Evolutionary conservation across 805 yeast genomes (phyloP).

Genomic region (Candida boidinii): DNA sequence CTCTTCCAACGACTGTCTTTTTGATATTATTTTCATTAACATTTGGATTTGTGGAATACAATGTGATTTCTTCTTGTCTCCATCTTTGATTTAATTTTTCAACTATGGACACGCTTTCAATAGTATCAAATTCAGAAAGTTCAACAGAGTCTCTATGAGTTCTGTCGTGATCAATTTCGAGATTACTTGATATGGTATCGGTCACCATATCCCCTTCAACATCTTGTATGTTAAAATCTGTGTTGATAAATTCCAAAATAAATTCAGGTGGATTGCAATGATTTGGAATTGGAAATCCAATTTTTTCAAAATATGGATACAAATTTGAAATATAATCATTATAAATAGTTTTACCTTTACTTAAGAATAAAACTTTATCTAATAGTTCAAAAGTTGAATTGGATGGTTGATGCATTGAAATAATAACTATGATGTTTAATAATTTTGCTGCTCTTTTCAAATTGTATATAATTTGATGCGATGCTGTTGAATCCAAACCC

Average conservation of each 20-base stretch:
- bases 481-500: constrained; percentile 43
- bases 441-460: constrained; percentile 34
- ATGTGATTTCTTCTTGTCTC: no score
- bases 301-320: constrained; percentile 21
- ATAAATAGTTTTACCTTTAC: constrained; percentile 32
- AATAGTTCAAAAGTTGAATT: constrained; percentile 40
- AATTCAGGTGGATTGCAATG: constrained; percentile 1
- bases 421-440: constrained; percentile 40
- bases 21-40: no score
- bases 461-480: constrained; percentile 41
- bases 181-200: no score
- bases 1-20: no score
- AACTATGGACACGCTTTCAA: no score
- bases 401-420: constrained; percentile 52
- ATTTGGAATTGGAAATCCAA: constrained; percentile 12
- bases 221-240: no score
- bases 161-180: no score
- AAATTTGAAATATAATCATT: constrained; percentile 29
- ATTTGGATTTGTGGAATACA: no score
- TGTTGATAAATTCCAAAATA: constrained; percentile 2
- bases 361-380: constrained; percentile 37
- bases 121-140: no score
- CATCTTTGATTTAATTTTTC: no score
- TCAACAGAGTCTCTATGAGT: no score
- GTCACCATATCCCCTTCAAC: no score